These are phyloP conservation scores for Lenzites betulinus DNA, from an alignment of 768 basidiomycete genomes.

Conservation along the genomic window DNA sequence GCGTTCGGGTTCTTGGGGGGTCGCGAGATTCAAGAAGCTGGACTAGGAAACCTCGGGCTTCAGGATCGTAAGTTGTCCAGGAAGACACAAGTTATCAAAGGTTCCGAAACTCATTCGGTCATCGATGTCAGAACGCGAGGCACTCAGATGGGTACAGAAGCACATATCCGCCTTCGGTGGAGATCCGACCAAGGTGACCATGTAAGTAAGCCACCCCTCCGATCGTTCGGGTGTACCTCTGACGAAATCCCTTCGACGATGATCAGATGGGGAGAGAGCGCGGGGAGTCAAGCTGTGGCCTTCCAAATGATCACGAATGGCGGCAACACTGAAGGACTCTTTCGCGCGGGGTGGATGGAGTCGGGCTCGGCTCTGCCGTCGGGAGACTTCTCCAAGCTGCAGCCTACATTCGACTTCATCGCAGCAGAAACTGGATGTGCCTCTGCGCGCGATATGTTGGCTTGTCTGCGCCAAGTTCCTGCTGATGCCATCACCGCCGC, in stretches of 20 bases:
- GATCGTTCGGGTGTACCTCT: too few relatives aligned
- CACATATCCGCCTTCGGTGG: slow-evolving; percentile 30
- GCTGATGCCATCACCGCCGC: slow-evolving; percentile 34
- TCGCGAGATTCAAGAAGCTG: slow-evolving; percentile 23
- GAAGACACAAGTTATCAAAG: background rate
- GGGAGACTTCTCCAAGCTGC: slow-evolving; percentile 6
- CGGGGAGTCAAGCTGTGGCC: slow-evolving; percentile 23
- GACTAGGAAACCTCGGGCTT: slow-evolving; percentile 38
- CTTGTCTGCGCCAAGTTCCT: slow-evolving; percentile 44
- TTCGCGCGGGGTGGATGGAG: slow-evolving; percentile 26
- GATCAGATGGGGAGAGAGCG: slow-evolving; percentile 27
- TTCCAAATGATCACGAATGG: slow-evolving; percentile 26
- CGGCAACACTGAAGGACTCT: slow-evolving; percentile 22
- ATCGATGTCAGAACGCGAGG: slow-evolving; percentile 38
- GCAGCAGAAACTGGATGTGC: slow-evolving; percentile 41
- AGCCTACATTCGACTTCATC: slow-evolving; percentile 39
- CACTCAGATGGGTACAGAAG: slow-evolving; percentile 39
- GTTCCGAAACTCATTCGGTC: background rate
- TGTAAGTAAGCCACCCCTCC: background rate
- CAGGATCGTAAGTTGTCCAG: slow-evolving; percentile 31
- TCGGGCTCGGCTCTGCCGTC: slow-evolving; percentile 10
- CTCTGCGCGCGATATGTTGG: slow-evolving; percentile 35
- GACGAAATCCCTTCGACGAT: too few relatives aligned
- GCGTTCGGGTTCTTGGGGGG: slow-evolving; percentile 29
- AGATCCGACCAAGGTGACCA: slow-evolving; percentile 45